Evolutionary conservation across 495 filamentous ascomycete species (phyloP), one percentile per base, ranked within the genome.

Genomic region (Aspergillus sclerotiicarbonarius): DNA sequence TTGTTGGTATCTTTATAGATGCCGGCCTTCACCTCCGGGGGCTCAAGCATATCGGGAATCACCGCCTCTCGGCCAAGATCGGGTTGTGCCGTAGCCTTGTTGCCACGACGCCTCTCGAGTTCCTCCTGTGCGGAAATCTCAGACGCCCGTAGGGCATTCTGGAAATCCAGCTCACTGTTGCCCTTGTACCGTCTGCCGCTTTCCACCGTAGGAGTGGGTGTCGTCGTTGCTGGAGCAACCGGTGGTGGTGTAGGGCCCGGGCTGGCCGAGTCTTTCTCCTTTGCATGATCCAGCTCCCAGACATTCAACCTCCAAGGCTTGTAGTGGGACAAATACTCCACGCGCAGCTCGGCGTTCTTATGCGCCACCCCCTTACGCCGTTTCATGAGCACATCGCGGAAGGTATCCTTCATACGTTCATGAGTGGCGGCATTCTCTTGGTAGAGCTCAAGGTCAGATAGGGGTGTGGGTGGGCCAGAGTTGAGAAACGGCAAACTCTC

Each of bases 31-130:
- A 71, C 72, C 32, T 80, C 74, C 9, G 76, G 68, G 35, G 71
- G 72, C 58, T 83, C 81, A 20, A 89, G 80, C 86, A 96, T 92
- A 47, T 87, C 78, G 0, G 92, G 93, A 44, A 98, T 85, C 3
- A 82, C 77, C 0, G 94, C 94, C 72, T 98, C 94, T 64, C 90
- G 91, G 1, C 86, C 86, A 43, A 84, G 84, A 60, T 93, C 90
- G 44, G 88, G 82, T 45, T 86, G 86, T 32, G 89, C 87, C 58
- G 87, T 87, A 32, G 85, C 81, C 59, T 85, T 85, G 53, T 72
- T 74, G 15, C 83, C 82, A 29, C 87, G 79, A 55, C 87, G 84
- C 50, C 84, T 81, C 57, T 90, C 89, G 45, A 87, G 75, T 63
- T 85, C 86, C 65, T 92, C 85, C 61, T 85, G 85, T n/a, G 84